These are phyloP conservation scores for Exophiala sp. DNA, from an alignment of 2,329 filamentous ascomycete species.

Conservation along the genomic window DNA sequence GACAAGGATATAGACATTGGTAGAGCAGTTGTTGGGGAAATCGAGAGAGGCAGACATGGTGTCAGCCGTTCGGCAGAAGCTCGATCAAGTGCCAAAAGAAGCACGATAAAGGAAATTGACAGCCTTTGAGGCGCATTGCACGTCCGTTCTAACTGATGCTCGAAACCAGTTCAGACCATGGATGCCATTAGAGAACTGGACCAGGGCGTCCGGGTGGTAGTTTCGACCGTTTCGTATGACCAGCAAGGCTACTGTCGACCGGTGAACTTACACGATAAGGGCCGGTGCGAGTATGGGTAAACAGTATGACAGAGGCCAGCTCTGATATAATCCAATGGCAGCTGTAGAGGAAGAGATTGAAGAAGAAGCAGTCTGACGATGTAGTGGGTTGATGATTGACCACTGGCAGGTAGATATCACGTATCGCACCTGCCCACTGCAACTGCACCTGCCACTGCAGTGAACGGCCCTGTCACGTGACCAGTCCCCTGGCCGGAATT, in stretches of 20 bases:
- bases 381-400: not conserved
- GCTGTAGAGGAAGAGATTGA: not conserved
- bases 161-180: not conserved
- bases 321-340: not conserved
- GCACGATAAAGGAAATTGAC: slow-evolving; percentile 7
- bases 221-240: not conserved
- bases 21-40: slow-evolving; percentile 24
- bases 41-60: slow-evolving; percentile 22
- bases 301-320: slow-evolving; percentile 5
- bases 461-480: not conserved
- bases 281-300: not conserved
- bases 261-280: not conserved
- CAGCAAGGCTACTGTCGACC: not conserved
- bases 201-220: not conserved
- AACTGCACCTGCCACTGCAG: too few relatives aligned
- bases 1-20: slow-evolving; percentile 27
- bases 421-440: too few relatives aligned
- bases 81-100: slow-evolving; percentile 14
- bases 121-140: slow-evolving; percentile 18
- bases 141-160: not conserved
- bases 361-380: too few relatives aligned
- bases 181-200: not conserved
- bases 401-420: not conserved
- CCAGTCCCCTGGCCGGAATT: not conserved
- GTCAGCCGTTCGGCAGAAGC: slow-evolving; percentile 26